A percentile compares a stretch with the other conserved stretches of the same genome.
Evolutionary conservation across 192 early-diverging fungal genomes (phyloP).

Genomic region (Backusella sp.): DNA sequence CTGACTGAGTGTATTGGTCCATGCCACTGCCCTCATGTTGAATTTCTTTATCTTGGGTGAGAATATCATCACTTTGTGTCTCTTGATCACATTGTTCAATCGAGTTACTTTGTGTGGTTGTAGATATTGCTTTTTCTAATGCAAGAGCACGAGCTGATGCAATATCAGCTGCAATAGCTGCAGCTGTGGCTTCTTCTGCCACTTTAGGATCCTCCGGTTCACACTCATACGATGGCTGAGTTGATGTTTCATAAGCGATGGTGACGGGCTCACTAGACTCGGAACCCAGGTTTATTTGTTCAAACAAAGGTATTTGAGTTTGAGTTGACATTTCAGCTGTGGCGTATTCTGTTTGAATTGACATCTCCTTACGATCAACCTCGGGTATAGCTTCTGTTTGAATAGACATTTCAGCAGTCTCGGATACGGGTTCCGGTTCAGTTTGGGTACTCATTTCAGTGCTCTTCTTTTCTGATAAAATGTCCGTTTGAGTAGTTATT

Average conservation of each 20-base stretch:
- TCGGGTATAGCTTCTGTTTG: constrained; percentile 11
- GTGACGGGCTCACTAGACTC: constrained; percentile 29
- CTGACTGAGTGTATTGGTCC: neutral
- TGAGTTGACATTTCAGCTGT: constrained; percentile 1
- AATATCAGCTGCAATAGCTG: constrained; percentile 21
- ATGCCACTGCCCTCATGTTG: neutral
- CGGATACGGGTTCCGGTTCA: neutral
- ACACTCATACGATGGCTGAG: constrained; percentile 3
- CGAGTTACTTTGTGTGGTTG: neutral
- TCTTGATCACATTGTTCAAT: neutral
- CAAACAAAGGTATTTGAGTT: neutral
- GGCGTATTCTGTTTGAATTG: constrained; percentile 10
- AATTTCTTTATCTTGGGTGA: constrained; percentile 9
- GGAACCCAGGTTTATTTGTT: constrained; percentile 17
- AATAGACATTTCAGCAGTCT: neutral
- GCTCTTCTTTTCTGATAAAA: neutral
- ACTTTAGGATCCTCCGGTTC: constrained; percentile 7
- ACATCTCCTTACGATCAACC: neutral
- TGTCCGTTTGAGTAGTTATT: neutral
- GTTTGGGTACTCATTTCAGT: neutral
- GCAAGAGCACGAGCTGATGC: constrained; percentile 26
- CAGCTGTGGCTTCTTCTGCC: constrained; percentile 2
- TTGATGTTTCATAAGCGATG: constrained; percentile 26
- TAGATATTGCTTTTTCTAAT: constrained; percentile 2
- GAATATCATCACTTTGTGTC: neutral